phyloP scores from a whole-genome alignment of 2,329 filamentous ascomycete species.

The Talaromyces sp. region DNA sequence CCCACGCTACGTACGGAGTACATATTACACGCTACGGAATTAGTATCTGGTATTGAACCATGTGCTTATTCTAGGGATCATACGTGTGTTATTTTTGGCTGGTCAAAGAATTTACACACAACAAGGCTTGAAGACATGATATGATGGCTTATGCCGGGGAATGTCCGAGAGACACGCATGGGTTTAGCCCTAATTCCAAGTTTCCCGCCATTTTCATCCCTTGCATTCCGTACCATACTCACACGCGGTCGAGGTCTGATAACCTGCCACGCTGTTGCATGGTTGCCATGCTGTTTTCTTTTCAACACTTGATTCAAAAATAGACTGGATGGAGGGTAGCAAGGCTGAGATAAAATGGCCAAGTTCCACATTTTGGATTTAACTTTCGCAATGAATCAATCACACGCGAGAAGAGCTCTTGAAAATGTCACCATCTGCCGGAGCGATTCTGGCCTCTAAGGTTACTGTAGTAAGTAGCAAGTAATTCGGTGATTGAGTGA shows the following conservation, averaged over 20 bases:
- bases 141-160: neutral
- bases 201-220: neutral
- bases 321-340: neutral
- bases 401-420: neutral
- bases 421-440: conserved; percentile 22
- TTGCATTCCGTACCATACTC: conserved; percentile 4
- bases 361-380: neutral
- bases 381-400: neutral
- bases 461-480: conserved; percentile 26
- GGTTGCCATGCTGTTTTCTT: conserved; percentile 4
- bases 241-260: conserved; percentile 6
- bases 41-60: neutral
- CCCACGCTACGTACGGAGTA: neutral
- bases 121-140: neutral
- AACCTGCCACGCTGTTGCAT: neutral
- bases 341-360: neutral
- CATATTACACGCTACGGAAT: neutral
- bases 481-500: conserved; percentile 8
- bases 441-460: conserved; percentile 28
- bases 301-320: neutral
- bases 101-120: neutral
- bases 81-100: neutral
- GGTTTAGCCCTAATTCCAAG: conserved; percentile 18
- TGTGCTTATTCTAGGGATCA: neutral
- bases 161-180: neutral